phyloP scores from a whole-genome alignment of 768 basidiomycete species.

The Tylopilus balloui region DNA sequence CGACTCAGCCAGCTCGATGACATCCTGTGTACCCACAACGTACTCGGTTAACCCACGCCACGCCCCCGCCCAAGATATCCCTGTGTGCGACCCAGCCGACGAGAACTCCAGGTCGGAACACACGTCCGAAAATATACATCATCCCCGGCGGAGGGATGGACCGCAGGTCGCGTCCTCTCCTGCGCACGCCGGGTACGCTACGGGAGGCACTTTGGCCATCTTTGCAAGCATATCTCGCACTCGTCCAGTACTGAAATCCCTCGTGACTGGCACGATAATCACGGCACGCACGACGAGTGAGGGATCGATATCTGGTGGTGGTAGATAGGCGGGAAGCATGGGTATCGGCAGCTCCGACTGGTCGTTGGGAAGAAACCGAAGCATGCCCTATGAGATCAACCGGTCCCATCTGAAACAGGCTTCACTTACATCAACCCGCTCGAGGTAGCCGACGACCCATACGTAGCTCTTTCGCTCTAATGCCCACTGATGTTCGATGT shows the following conservation, averaged over 20 bases:
- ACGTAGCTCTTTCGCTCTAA: slow-evolving; percentile 48
- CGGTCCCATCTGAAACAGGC: slow-evolving; percentile 1
- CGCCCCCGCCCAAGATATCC: slow-evolving; percentile 14
- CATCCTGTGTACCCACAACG: slow-evolving; percentile 21
- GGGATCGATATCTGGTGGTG: slow-evolving; percentile 39
- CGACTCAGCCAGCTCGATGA: slow-evolving; percentile 3
- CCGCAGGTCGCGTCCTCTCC: neutral
- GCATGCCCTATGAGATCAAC: slow-evolving; percentile 16
- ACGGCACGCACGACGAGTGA: slow-evolving; percentile 52
- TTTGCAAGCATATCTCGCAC: slow-evolving; percentile 23
- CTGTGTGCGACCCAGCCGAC: slow-evolving; percentile 16
- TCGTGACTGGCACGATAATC: slow-evolving; percentile 39
- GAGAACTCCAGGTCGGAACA: slow-evolving; percentile 15
- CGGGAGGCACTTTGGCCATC: slow-evolving; percentile 16
- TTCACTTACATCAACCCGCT: slow-evolving; percentile 41
- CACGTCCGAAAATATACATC: slow-evolving; percentile 12
- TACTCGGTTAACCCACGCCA: slow-evolving; percentile 27
- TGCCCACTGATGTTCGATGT: slow-evolving; percentile 40
- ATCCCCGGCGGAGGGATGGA: neutral
- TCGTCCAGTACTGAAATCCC: slow-evolving; percentile 39
- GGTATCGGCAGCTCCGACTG: slow-evolving; percentile 42
- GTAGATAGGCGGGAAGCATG: slow-evolving; percentile 37
- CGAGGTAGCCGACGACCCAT: slow-evolving; percentile 57
- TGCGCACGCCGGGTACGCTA: slow-evolving; percentile 23
- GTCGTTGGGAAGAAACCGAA: slow-evolving; percentile 7